Evolutionary conservation across 768 basidiomycete genomes (phyloP).

Genomic region (Suillus clintonianus): DNA sequence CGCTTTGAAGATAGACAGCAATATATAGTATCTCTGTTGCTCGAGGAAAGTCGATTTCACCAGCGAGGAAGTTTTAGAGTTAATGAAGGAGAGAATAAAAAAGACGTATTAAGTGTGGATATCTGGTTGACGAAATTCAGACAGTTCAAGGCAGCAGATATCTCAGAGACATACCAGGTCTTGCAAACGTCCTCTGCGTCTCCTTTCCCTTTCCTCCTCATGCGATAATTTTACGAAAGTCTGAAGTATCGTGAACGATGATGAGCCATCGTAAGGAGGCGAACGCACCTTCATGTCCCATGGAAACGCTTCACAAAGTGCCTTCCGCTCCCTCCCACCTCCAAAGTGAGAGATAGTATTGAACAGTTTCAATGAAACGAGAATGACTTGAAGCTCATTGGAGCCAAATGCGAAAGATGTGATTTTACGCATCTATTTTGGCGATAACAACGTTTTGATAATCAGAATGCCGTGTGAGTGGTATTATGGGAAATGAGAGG

Average conservation of each 20-base stretch:
- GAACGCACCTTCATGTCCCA: slow-evolving; percentile 74
- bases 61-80: too few relatives aligned
- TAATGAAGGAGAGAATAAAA: too few relatives aligned
- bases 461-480: slow-evolving; percentile 65
- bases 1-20: slow-evolving; percentile 74
- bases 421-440: slow-evolving; percentile 55
- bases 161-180: too few relatives aligned
- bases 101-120: too few relatives aligned
- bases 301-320: slow-evolving; percentile 66
- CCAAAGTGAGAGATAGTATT: slow-evolving; percentile 62
- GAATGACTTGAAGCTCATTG: slow-evolving; percentile 65
- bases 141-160: too few relatives aligned
- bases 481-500: slow-evolving; percentile 68
- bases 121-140: too few relatives aligned
- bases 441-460: slow-evolving; percentile 58
- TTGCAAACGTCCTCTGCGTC: too few relatives aligned
- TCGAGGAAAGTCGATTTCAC: slow-evolving; percentile 69
- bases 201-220: slow-evolving; percentile 59
- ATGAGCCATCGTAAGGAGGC: background rate
- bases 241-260: slow-evolving; percentile 33
- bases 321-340: slow-evolving; percentile 63
- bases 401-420: slow-evolving; percentile 63
- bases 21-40: slow-evolving; percentile 66
- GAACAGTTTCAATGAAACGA: slow-evolving; percentile 67
- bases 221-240: slow-evolving; percentile 64